Evolutionary conservation across 1,284 basidiomycete genomes (phyloP).

Genomic region (Coniferiporia weirii): DNA sequence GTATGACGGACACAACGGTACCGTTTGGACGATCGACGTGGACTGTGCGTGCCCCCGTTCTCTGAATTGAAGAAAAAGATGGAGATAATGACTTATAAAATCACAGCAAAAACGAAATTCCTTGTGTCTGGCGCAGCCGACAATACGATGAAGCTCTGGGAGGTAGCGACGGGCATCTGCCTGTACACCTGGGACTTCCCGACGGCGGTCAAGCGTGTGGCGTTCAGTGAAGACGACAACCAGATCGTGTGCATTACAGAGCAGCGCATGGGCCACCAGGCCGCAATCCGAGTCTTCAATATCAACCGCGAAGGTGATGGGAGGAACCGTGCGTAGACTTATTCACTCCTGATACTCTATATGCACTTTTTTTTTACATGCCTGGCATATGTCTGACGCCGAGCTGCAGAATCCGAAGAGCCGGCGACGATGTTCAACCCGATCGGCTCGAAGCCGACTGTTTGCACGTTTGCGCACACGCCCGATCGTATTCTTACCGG

Average conservation of each 20-base stretch:
- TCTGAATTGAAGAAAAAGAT: not conserved
- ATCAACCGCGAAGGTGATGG: constrained; percentile 81
- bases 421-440: constrained; percentile 80
- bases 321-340: constrained; percentile 54
- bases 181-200: constrained; percentile 95
- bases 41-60: constrained; percentile 66
- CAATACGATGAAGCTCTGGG: constrained; percentile 92
- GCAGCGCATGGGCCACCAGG: constrained; percentile 90
- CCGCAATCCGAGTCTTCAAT: constrained; percentile 84
- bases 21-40: constrained; percentile 94
- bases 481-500: constrained; percentile 84
- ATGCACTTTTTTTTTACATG: not conserved
- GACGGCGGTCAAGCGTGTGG: constrained; percentile 94
- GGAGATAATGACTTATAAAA: constrained; percentile 14
- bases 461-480: constrained; percentile 84
- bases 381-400: not conserved
- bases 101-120: constrained; percentile 75
- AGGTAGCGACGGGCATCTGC: constrained; percentile 86
- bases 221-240: constrained; percentile 84
- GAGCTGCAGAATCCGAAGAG: constrained; percentile 63
- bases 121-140: constrained; percentile 88
- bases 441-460: constrained; percentile 91
- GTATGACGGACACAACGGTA: constrained; percentile 94
- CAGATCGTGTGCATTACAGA: constrained; percentile 92
- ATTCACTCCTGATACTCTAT: not conserved